These are phyloP conservation scores for Aspergillus fijiensis DNA, from an alignment of 2,329 filamentous ascomycete species.

Conservation along the genomic window DNA sequence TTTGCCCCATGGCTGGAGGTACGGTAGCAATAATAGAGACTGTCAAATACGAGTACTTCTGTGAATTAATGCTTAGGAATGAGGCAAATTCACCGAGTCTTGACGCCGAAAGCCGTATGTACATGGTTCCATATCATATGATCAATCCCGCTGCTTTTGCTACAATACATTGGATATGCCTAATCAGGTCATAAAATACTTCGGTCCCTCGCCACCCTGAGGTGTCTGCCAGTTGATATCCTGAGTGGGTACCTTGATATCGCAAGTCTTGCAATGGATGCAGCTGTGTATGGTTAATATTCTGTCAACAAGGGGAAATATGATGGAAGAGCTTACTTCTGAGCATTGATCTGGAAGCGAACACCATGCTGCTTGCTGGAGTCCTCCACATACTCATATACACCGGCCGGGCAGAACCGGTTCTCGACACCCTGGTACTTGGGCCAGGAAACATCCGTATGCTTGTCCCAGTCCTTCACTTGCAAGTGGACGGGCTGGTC, in stretches of 20 bases:
- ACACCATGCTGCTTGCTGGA: constrained; percentile 81
- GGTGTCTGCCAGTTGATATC: constrained; percentile 98
- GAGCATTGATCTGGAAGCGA: constrained; percentile 93
- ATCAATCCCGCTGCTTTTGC: background rate
- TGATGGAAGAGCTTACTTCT: constrained; percentile 73
- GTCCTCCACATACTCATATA: constrained; percentile 98
- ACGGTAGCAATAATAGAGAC: too few relatives aligned
- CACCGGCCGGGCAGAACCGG: constrained; percentile 92
- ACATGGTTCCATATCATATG: background rate
- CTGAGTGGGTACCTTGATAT: constrained; percentile 95
- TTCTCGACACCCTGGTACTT: constrained; percentile 91
- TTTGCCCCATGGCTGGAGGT: too few relatives aligned
- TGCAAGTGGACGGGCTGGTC: constrained; percentile 96
- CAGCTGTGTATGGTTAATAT: constrained; percentile 60
- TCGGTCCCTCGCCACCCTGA: constrained; percentile 78
- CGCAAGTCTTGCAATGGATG: constrained; percentile 99
- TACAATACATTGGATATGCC: background rate
- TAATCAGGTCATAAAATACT: constrained; percentile 60
- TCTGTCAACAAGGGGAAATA: background rate
- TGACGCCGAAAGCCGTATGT: background rate
- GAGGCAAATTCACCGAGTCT: background rate
- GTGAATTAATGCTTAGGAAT: background rate
- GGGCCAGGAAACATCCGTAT: constrained; percentile 79
- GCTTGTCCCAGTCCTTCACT: constrained; percentile 91
- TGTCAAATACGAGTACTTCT: too few relatives aligned